These are phyloP conservation scores for Haematococcus lacustris DNA, from an alignment of 139 green algal species.

Conservation along the genomic window DNA sequence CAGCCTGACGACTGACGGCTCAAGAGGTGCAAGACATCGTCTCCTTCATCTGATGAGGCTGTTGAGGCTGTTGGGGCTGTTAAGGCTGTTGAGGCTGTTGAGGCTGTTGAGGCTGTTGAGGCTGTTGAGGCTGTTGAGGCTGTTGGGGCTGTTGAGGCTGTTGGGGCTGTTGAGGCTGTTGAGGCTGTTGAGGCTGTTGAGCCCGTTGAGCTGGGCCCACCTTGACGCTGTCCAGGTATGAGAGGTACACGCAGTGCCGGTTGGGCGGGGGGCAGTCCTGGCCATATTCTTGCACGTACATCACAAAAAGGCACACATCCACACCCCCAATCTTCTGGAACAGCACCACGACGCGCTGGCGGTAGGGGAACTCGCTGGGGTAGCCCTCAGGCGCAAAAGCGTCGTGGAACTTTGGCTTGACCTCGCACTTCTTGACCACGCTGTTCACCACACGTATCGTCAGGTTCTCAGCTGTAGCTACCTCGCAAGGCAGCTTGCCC, in stretches of 20 bases:
- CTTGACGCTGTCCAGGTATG: slow-evolving; percentile 96
- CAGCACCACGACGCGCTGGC: slow-evolving; percentile 90
- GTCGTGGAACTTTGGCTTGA: slow-evolving; percentile 72
- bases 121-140: too few species aligned
- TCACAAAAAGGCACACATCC: slow-evolving; percentile 91
- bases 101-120: too few species aligned
- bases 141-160: too few species aligned
- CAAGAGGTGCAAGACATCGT: too few species aligned
- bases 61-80: too few species aligned
- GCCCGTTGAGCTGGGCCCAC: too few species aligned
- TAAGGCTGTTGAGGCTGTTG: too few species aligned
- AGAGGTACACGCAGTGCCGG: slow-evolving; percentile 83
- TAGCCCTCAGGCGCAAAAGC: slow-evolving; percentile 40
- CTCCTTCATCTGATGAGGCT: too few species aligned
- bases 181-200: too few species aligned
- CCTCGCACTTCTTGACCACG: slow-evolving; percentile 83
- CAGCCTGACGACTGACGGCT: too few species aligned
- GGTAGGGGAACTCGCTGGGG: slow-evolving; percentile 75
- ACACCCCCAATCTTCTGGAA: slow-evolving; percentile 91
- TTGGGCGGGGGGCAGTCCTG: slow-evolving; percentile 80
- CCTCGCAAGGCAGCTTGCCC: slow-evolving; percentile 40
- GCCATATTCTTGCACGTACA: slow-evolving; percentile 92
- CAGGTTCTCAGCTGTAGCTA: slow-evolving; percentile 54
- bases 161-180: too few species aligned
- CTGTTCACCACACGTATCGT: slow-evolving; percentile 94